Conservation (phyloP, 1,284 basidiomycete genomes). For the Fomes fomentarius region DNA sequence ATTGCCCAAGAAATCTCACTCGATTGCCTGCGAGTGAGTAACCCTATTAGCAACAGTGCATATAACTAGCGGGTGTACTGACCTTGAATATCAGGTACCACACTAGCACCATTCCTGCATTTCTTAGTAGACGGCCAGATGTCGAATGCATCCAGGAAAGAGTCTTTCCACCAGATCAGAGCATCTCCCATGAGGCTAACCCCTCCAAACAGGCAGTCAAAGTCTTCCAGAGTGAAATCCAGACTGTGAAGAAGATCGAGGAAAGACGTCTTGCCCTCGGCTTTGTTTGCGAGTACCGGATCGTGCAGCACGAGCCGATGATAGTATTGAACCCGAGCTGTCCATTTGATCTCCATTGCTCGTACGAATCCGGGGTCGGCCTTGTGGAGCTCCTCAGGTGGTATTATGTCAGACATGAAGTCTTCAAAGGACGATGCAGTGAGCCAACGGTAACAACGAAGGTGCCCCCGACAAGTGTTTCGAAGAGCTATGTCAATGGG, state of each 20-base stretch:
- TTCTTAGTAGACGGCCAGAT: constrained; percentile 24
- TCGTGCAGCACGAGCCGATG: constrained; percentile 34
- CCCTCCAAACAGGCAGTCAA: constrained; percentile 12
- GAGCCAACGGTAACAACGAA: neutral
- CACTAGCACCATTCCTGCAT: constrained; percentile 13
- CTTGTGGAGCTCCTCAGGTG: neutral
- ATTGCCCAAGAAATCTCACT: neutral
- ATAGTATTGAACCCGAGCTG: constrained; percentile 15
- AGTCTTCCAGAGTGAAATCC: constrained; percentile 32
- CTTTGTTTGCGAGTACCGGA: constrained; percentile 29
- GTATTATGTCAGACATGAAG: neutral
- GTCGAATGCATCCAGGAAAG: constrained; percentile 30
- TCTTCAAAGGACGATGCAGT: neutral
- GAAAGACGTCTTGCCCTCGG: constrained; percentile 34
- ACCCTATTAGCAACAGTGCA: neutral
- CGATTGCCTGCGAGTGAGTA: neutral
- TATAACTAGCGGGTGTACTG: neutral
- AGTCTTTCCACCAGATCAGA: constrained; percentile 35
- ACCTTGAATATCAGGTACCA: neutral
- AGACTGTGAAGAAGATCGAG: constrained; percentile 34
- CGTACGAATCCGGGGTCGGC: neutral
- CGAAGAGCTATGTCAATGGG: neutral
- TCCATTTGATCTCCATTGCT: neutral
- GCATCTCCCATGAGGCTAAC: constrained; percentile 13
- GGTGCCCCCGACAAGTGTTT: neutral